phyloP scores from a whole-genome alignment of 176 grass and related monocot genomes.

The Lolium rigidum region DNA sequence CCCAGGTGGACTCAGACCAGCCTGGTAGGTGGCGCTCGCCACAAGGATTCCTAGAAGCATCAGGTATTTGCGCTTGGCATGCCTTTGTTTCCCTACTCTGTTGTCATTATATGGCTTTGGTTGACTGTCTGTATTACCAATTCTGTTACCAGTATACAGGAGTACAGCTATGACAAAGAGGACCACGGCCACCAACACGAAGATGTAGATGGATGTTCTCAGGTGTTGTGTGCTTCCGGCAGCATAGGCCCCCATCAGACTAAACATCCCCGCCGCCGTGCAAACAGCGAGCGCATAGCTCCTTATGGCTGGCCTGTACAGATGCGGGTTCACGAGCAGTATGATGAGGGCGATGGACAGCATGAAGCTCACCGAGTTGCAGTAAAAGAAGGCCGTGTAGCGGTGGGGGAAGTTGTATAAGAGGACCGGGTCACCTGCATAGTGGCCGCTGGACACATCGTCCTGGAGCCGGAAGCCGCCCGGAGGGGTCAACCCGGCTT shows the following conservation, averaged over 20 bases:
- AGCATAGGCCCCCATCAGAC: constrained; percentile 53
- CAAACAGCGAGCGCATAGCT: constrained; percentile 48
- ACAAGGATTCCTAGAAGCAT: constrained; percentile 53
- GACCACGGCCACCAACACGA: constrained; percentile 26
- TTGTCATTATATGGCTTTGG: background rate
- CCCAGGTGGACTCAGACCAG: constrained; percentile 44
- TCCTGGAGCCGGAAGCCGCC: constrained; percentile 44
- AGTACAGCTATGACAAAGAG: background rate
- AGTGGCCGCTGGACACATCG: background rate
- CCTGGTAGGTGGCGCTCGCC: constrained; percentile 48
- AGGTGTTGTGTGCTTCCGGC: constrained; percentile 47
- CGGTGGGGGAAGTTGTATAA: background rate
- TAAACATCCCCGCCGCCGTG: constrained; percentile 42
- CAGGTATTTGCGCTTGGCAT: constrained; percentile 27
- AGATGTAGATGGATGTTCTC: constrained; percentile 46
- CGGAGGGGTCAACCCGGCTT: constrained; percentile 60
- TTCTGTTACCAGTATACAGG: background rate
- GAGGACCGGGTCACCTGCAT: constrained; percentile 44
- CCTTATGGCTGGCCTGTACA: constrained; percentile 35
- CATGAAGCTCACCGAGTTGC: constrained; percentile 61
- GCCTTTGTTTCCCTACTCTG: background rate
- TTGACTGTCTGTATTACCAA: background rate
- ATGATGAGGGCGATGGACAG: constrained; percentile 51
- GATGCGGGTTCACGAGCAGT: constrained; percentile 49
- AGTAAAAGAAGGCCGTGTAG: constrained; percentile 60